Conservation (phyloP, 2,329 filamentous ascomycete genomes). For the Fusarium caatingaense region DNA sequence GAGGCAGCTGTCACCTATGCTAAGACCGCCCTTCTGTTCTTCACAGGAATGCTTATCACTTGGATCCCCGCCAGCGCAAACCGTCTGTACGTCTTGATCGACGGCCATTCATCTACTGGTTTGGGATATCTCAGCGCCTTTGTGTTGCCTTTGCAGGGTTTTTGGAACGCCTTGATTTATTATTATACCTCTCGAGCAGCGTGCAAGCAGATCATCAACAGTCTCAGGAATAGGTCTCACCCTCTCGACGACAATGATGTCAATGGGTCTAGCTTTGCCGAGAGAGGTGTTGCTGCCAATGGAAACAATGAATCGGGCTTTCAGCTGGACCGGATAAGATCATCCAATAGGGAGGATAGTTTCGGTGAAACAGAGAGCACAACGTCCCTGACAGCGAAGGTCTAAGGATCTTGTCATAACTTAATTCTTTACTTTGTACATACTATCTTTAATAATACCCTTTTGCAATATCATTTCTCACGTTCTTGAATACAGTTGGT, state of each 20-base stretch:
- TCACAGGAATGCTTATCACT: slow-evolving; percentile 11
- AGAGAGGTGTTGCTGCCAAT: background rate
- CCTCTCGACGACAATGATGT: slow-evolving; percentile 8
- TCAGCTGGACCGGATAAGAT: background rate
- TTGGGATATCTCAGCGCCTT: slow-evolving; percentile 12
- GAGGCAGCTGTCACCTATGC: slow-evolving; percentile 15
- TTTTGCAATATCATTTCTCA: too few species aligned
- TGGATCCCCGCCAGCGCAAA: slow-evolving; percentile 18
- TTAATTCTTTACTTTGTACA: background rate
- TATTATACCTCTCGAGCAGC: slow-evolving; percentile 18
- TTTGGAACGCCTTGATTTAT: slow-evolving; percentile 22
- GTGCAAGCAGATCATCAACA: background rate
- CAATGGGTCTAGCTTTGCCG: slow-evolving; percentile 16
- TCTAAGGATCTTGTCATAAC: background rate
- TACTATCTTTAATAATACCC: background rate
- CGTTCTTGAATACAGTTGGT: too few species aligned
- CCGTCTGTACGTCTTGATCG: slow-evolving; percentile 13
- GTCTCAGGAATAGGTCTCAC: background rate
- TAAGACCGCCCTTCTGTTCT: slow-evolving; percentile 9
- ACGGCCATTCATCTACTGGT: background rate
- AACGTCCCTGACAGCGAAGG: background rate
- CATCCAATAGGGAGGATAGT: background rate
- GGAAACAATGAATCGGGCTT: background rate
- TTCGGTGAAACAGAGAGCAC: background rate
- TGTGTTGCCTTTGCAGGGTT: slow-evolving; percentile 1